Conservation (phyloP, 2,329 filamentous ascomycete genomes). For the Botryosphaeria dothidea region DNA sequence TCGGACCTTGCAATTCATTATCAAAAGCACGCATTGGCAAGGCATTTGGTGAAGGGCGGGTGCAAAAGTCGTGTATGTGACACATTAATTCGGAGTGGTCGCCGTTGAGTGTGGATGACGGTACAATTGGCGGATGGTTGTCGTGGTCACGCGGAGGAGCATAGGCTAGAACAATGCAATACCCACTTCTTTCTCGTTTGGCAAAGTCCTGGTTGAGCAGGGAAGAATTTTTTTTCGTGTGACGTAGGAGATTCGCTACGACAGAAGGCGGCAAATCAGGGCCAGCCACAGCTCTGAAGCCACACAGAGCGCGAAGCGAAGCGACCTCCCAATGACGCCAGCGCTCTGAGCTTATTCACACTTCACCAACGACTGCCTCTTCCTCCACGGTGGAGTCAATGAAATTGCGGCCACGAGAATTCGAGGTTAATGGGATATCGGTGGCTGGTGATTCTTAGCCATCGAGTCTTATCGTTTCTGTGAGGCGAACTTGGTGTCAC, state of each 20-base stretch:
- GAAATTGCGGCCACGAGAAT: too few relatives aligned
- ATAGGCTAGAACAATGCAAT: conserved; percentile 5
- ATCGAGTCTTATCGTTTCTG: too few relatives aligned
- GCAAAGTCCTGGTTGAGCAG: neutral
- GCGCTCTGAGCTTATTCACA: neutral
- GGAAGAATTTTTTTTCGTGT: too few relatives aligned
- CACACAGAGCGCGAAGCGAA: conserved; percentile 1
- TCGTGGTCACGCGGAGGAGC: neutral
- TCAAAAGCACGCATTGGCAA: too few relatives aligned
- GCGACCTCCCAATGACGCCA: neutral
- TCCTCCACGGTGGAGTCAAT: too few relatives aligned
- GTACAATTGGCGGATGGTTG: neutral
- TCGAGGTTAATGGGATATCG: too few relatives aligned
- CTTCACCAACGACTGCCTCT: neutral
- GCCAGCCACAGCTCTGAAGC: too few relatives aligned
- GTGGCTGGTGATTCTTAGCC: too few relatives aligned
- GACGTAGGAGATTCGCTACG: neutral
- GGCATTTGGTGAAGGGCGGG: too few relatives aligned
- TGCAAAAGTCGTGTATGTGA: too few relatives aligned
- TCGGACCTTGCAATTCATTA: too few relatives aligned
- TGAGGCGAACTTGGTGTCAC: too few relatives aligned
- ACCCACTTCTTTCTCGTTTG: neutral
- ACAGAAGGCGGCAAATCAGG: neutral
- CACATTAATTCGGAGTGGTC: neutral
- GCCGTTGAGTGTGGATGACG: neutral